Evolutionary conservation across 495 filamentous ascomycete genomes (phyloP), one percentile per base, ranked within the genome.

Genomic region (Trichoderma virens): DNA sequence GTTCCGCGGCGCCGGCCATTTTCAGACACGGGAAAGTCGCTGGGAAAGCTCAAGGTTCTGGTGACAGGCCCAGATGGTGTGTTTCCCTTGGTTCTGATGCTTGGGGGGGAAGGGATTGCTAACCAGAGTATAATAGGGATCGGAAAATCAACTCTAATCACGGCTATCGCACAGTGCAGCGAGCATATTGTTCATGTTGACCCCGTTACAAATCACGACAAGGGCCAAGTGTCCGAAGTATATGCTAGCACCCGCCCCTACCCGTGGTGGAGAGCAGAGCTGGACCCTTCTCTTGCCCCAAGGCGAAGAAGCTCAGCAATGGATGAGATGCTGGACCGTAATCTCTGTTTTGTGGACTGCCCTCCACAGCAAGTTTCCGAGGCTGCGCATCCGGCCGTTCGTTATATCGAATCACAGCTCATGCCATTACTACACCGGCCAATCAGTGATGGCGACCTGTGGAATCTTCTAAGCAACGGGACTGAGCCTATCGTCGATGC

Each of bases 151-250:
- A 70, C 68, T 38, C 45, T 27, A 47, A 69, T 67, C 27, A 60
- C 83, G 80, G 82, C 35, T 3, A 77, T 99, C 62, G 90, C 96
- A 14, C 94, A 97, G 71, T 83, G 78, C n/a, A 97, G 93, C 71
- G 90, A 96, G 70, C 91, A 97, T 72, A 96, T 99, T 65, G 94
- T 98, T 2, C 94, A 98, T 73, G 89, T 97, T 61, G 94, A 98
- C 72, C 86, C 91, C 0, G 78, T 95, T 35, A 76, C 83, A 6
- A 74, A 83, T 13, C 18, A 65, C 2, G 13, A 35, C 71, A 45
- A 88, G 83, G 56, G 70, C 71, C 59, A 66, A 78, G 87, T 94
- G 62, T 87, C 85, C 9, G 95, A 97, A 73, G 86, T 97, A 16
- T 89, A 90, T 75, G 95, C 94, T 59, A 97, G 93, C 70, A 97